Percentiles rank a stretch among this genome's conserved stretches.
Conservation (phyloP, 495 filamentous ascomycete species). For the Penicillium ochrochloron region DNA sequence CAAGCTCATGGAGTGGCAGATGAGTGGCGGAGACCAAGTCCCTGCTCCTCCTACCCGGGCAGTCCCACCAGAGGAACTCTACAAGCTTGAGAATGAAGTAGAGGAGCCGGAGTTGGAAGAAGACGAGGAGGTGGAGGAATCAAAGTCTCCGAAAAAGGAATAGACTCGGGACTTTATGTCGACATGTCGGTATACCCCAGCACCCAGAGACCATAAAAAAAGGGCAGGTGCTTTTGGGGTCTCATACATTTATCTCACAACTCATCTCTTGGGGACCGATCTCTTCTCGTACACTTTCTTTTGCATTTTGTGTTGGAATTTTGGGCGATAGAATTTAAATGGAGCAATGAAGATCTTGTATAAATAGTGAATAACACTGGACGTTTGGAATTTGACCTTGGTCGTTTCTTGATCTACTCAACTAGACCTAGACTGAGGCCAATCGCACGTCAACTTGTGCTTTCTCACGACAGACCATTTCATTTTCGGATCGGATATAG, state of each 20-base stretch:
- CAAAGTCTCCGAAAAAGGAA: constrained; percentile 24
- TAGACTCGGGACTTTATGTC: constrained; percentile 13
- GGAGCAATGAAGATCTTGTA: constrained; percentile 20
- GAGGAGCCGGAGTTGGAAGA: constrained; percentile 33
- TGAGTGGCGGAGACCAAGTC: constrained; percentile 75
- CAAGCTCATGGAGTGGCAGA: constrained; percentile 98
- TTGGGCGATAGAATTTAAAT: constrained; percentile 28
- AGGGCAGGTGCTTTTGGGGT: constrained; percentile 8
- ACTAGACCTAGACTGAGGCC: neutral
- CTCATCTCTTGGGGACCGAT: constrained; percentile 15
- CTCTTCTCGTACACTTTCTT: constrained; percentile 23
- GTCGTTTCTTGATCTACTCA: neutral
- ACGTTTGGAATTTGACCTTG: neutral
- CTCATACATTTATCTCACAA: constrained; percentile 7
- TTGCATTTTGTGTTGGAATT: constrained; percentile 16
- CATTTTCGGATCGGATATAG: too few relatives aligned
- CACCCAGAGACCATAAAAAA: neutral
- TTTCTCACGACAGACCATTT: too few relatives aligned
- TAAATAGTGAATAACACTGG: constrained; percentile 23
- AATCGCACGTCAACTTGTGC: too few relatives aligned
- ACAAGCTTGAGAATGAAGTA: constrained; percentile 39
- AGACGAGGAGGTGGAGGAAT: constrained; percentile 28
- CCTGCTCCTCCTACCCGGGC: constrained; percentile 33
- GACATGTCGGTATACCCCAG: neutral
- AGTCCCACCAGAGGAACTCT: constrained; percentile 39